Percentiles rank a stretch among this genome's conserved stretches.
Conservation (phyloP, 495 filamentous ascomycete species). For the Ascodesmis nigricans region DNA sequence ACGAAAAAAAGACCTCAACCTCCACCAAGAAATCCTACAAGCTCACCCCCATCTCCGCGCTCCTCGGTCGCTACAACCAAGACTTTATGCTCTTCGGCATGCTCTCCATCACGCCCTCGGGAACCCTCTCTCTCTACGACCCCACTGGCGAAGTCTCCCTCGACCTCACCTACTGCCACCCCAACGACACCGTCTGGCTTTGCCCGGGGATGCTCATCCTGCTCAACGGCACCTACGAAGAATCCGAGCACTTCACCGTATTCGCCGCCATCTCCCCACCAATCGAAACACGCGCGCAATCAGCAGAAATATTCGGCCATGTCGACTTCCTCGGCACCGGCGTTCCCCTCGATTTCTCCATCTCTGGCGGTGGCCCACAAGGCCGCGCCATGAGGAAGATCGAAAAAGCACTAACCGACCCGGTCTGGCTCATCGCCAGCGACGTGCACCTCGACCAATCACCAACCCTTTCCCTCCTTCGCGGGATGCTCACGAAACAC, state of each 20-base stretch:
- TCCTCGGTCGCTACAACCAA: constrained; percentile 68
- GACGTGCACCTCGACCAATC: constrained; percentile 74
- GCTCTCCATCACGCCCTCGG: constrained; percentile 60
- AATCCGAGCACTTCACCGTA: constrained; percentile 74
- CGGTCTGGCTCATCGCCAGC: constrained; percentile 49
- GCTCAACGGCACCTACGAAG: constrained; percentile 83
- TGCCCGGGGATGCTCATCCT: constrained; percentile 85
- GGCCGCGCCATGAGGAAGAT: constrained; percentile 63
- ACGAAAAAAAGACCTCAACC: constrained; percentile 35
- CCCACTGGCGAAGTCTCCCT: constrained; percentile 68
- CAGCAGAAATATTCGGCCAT: constrained; percentile 81
- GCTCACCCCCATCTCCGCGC: constrained; percentile 77
- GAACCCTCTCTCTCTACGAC: constrained; percentile 60
- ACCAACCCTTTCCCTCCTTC: constrained; percentile 49
- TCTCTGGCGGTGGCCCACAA: constrained; percentile 54
- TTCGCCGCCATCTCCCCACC: constrained; percentile 78
- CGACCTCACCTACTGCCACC: constrained; percentile 56
- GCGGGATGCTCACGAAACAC: constrained; percentile 51
- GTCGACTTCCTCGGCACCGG: constrained; percentile 64
- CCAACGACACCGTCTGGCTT: constrained; percentile 63
- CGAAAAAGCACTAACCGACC: constrained; percentile 25
- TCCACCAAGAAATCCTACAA: constrained; percentile 43
- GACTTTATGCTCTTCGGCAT: constrained; percentile 75
- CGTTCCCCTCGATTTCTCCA: constrained; percentile 14
- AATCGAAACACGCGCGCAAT: constrained; percentile 59